Percentiles rank a stretch among this genome's conserved stretches.
Evolutionary conservation across 164 flowering plant genomes (phyloP).

Genomic region (Vitis amurensis): DNA sequence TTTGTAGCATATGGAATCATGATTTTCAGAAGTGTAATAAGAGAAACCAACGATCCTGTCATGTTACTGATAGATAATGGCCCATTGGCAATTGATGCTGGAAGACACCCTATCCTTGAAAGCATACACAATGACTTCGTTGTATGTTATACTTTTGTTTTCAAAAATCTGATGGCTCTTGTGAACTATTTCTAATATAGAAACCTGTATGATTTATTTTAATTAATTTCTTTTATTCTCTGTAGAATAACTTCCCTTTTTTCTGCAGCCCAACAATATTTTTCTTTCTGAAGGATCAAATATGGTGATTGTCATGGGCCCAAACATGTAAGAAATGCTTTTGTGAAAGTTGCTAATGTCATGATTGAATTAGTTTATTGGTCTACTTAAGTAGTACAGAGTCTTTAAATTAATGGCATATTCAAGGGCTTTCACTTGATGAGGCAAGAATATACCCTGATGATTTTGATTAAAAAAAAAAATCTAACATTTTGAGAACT

Average conservation of each 20-base stretch:
- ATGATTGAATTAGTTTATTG: no score
- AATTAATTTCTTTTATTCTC: neutral
- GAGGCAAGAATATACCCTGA: no score
- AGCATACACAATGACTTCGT: slow-evolving; percentile 77
- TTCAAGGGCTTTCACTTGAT: no score
- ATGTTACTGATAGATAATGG: slow-evolving; percentile 59
- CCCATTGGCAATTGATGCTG: slow-evolving; percentile 94
- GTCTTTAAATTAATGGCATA: no score
- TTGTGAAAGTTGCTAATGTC: neutral
- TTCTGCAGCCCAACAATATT: slow-evolving; percentile 82
- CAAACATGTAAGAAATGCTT: slow-evolving; percentile 78
- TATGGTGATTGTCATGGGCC: slow-evolving; percentile 89
- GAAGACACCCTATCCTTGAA: slow-evolving; percentile 95
- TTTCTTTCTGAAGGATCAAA: slow-evolving; percentile 97
- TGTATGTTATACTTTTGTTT: slow-evolving; percentile 42
- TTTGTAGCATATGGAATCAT: neutral
- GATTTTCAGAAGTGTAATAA: neutral
- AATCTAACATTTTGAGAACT: no score
- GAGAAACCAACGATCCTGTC: slow-evolving; percentile 12
- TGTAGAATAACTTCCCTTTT: slow-evolving; percentile 7
- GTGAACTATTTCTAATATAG: neutral
- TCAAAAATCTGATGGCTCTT: neutral
- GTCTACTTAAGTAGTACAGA: no score
- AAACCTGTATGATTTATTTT: neutral
- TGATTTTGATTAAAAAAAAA: no score